phyloP scores from a whole-genome alignment of 495 filamentous ascomycete species.

The Neurospora sp. region DNA sequence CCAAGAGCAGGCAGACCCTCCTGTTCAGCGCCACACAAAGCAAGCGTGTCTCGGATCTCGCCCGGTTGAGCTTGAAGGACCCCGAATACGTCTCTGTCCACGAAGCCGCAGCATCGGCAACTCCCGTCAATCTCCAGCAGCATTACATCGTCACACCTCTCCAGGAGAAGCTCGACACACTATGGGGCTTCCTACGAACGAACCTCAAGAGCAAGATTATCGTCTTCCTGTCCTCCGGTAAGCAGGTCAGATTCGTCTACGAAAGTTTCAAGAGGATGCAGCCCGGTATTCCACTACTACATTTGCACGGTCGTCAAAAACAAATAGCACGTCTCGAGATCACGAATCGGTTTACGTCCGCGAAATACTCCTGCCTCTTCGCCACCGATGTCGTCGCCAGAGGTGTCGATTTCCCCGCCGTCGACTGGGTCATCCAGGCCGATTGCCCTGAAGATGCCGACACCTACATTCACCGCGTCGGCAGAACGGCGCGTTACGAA shows the following conservation, averaged over 20 bases:
- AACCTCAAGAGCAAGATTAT: slow-evolving; percentile 89
- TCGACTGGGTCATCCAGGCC: slow-evolving; percentile 94
- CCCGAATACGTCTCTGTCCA: slow-evolving; percentile 95
- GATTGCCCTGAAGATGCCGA: slow-evolving; percentile 95
- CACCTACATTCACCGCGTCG: slow-evolving; percentile 95
- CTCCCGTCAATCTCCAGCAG: slow-evolving; percentile 76
- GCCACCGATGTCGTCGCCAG: slow-evolving; percentile 91
- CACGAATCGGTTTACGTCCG: slow-evolving; percentile 64
- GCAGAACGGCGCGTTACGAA: slow-evolving; percentile 89
- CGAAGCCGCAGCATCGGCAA: slow-evolving; percentile 69
- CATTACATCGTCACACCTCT: slow-evolving; percentile 81
- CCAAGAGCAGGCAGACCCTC: slow-evolving; percentile 77
- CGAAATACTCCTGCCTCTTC: slow-evolving; percentile 79
- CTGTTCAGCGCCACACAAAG: slow-evolving; percentile 96
- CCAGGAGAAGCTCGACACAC: slow-evolving; percentile 76
- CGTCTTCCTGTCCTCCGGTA: slow-evolving; percentile 88
- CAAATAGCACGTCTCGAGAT: slow-evolving; percentile 80
- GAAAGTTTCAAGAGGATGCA: slow-evolving; percentile 90
- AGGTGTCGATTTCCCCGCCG: slow-evolving; percentile 90
- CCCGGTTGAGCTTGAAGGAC: slow-evolving; percentile 74
- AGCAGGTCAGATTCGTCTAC: slow-evolving; percentile 92
- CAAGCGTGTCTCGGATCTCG: slow-evolving; percentile 84
- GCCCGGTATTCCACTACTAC: slow-evolving; percentile 88
- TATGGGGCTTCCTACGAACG: slow-evolving; percentile 83
- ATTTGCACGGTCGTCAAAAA: slow-evolving; percentile 91